Base-by-base conservation (phyloP, 169 alveolate species). In the Neospora caninum region DNA sequence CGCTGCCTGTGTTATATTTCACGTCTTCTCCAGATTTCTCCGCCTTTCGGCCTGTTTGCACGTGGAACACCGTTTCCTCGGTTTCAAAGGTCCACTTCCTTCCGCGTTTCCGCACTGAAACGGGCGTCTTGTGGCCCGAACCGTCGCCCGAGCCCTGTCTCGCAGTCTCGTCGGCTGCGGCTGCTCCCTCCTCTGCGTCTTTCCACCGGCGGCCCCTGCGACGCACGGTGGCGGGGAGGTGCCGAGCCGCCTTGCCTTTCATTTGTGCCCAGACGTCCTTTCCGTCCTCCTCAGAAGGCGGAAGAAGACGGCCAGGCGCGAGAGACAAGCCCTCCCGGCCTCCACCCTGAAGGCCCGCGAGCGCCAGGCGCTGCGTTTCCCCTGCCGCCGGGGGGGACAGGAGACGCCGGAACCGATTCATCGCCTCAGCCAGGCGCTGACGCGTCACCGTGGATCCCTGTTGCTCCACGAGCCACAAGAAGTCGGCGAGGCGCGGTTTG, bases 391-490 rank as follows among this genome's bases (percentile, higher is more conserved):
- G 7, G 34, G 73, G 73, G 31, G 73, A 9, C 27, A 78, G 45
- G 86, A 78, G 86, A 10, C 45, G 39, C 86, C 42, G 86, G 45
- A 9, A 78, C 20, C 86, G 39, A 10, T 78, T 38, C 86, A 78
- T 78, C 45, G 86, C 86, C 29, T 38, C 49, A 20, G 45, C 86
- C 43, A 78, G 86, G 45, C 1, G 41, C 22, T 18, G 29, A 6
- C 86, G 86, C 9, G 86, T 78, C 20, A 78, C 45, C 9, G 45
- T 36, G 41, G 86, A 43, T 20, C 86, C 86, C 45, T 78, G 86
- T n/a, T 78, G 49, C 41, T 78, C 86, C 45, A 78, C 10, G 27
- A 78, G 45, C 86, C 86, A 78, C 29, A 78, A n/a, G 45, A 78
- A 78, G 27, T 78, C 86, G 39, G 2, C 31, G 10, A 78, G 86